Conservation (phyloP, 306 rosid genomes). For the Fragaria iinumae region DNA sequence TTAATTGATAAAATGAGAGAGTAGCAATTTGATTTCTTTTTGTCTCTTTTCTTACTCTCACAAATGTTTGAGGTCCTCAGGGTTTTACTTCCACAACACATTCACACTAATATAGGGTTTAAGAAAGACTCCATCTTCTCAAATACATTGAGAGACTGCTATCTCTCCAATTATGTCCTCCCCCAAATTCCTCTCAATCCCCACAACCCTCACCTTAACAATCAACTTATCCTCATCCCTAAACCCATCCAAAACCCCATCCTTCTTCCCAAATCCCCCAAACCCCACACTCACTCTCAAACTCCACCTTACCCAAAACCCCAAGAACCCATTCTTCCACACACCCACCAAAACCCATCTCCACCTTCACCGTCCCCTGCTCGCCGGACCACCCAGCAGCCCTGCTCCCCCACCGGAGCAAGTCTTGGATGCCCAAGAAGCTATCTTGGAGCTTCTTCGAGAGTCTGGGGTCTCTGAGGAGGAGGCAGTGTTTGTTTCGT, state of each 20-base stretch:
- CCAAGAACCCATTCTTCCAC: slow-evolving; percentile 2
- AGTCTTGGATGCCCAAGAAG: slow-evolving; percentile 41
- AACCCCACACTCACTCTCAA: slow-evolving; percentile 3
- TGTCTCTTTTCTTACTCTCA: not conserved
- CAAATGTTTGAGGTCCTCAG: not conserved
- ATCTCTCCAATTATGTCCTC: slow-evolving; percentile 28
- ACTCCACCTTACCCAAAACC: slow-evolving; percentile 12
- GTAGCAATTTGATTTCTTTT: not conserved
- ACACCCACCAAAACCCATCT: slow-evolving; percentile 16
- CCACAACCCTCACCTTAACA: slow-evolving; percentile 13
- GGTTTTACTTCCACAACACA: slow-evolving; percentile 12
- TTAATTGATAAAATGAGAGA: not conserved
- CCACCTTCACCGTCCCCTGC: slow-evolving; percentile 17
- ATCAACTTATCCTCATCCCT: not conserved
- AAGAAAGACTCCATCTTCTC: not conserved
- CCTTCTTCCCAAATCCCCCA: not conserved
- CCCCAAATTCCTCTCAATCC: slow-evolving; percentile 27
- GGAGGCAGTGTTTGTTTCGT: slow-evolving; percentile 47
- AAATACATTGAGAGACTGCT: not conserved
- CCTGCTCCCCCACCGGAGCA: slow-evolving; percentile 15
- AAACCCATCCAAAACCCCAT: not conserved
- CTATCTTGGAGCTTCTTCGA: slow-evolving; percentile 48
- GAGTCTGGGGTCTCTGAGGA: slow-evolving; percentile 52
- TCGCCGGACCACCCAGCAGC: slow-evolving; percentile 19
- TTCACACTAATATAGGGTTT: not conserved